phyloP scores from a whole-genome alignment of 2,329 filamentous ascomycete species.

The Paracorniculantispora psalliotae region DNA sequence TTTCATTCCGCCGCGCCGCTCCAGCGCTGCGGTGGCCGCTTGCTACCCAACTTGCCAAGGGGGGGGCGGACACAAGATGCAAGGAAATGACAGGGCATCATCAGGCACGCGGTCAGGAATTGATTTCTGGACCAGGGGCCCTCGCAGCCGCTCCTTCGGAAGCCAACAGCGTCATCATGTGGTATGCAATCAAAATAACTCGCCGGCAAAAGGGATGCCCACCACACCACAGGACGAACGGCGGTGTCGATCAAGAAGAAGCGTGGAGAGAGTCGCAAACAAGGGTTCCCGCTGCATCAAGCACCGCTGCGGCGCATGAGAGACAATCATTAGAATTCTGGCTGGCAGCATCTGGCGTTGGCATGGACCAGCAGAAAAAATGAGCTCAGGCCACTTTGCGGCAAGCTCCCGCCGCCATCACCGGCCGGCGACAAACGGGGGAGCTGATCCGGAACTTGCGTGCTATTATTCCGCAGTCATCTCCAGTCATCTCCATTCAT shows the following conservation, averaged over 20 bases:
- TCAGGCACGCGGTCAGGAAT: neutral
- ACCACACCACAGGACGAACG: neutral
- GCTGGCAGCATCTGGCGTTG: neutral
- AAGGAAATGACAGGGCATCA: neutral
- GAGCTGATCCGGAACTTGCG: slow-evolving; percentile 6
- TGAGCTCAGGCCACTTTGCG: slow-evolving; percentile 1
- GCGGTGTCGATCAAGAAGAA: slow-evolving; percentile 9
- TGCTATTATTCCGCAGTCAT: neutral
- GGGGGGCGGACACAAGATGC: neutral
- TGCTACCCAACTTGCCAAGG: no score
- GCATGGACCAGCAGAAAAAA: neutral
- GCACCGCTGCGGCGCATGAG: neutral
- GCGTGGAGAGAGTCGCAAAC: slow-evolving; percentile 7
- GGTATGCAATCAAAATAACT: neutral
- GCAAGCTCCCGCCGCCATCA: slow-evolving; percentile 11
- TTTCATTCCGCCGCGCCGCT: slow-evolving; percentile 8
- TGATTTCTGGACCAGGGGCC: neutral
- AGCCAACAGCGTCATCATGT: neutral
- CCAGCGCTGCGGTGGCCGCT: neutral
- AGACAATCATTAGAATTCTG: neutral
- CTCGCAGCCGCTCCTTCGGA: neutral
- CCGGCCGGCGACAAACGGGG: neutral
- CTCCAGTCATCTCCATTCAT: no score
- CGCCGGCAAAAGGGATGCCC: neutral
- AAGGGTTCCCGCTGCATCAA: neutral